Percentiles rank a stretch among this genome's conserved stretches.
These are phyloP conservation scores for Fragilaria radians DNA, from an alignment of 108 stramenopile species.

Conservation along the genomic window DNA sequence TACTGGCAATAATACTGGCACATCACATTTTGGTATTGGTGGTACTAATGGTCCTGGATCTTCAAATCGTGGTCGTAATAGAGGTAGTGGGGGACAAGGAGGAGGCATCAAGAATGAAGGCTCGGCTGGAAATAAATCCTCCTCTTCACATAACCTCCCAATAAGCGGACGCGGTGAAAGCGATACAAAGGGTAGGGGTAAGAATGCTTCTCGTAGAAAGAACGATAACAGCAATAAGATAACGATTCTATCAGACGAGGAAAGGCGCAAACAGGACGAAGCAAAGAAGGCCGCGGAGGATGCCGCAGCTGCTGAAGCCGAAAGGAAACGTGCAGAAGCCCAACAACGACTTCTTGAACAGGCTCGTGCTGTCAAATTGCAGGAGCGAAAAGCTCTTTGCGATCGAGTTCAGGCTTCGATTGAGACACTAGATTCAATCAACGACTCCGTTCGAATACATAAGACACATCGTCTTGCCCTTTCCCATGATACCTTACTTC, in stretches of 20 bases:
- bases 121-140: no score
- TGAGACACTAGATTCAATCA: constrained; percentile 16
- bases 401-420: constrained; percentile 18
- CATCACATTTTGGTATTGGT: no score
- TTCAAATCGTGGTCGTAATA: no score
- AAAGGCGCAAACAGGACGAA: constrained; percentile 19
- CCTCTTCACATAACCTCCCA: no score
- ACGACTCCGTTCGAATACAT: constrained; percentile 10
- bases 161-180: not conserved
- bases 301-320: constrained; percentile 24
- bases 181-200: not conserved
- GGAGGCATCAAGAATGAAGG: no score
- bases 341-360: constrained; percentile 12
- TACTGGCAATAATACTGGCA: not conserved
- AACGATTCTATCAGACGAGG: constrained; percentile 1
- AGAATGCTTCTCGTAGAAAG: no score
- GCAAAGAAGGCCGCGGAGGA: constrained; percentile 17
- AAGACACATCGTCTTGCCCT: constrained; percentile 18
- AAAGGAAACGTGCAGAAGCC: constrained; percentile 23
- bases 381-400: constrained; percentile 21
- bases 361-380: constrained; percentile 13
- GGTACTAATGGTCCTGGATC: no score
- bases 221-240: constrained; percentile 1
- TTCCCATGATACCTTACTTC: constrained; percentile 9
- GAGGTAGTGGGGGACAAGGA: no score